Evolutionary conservation across 208 protist species (phyloP).

Genomic region (Naegleria lovaniensis): DNA sequence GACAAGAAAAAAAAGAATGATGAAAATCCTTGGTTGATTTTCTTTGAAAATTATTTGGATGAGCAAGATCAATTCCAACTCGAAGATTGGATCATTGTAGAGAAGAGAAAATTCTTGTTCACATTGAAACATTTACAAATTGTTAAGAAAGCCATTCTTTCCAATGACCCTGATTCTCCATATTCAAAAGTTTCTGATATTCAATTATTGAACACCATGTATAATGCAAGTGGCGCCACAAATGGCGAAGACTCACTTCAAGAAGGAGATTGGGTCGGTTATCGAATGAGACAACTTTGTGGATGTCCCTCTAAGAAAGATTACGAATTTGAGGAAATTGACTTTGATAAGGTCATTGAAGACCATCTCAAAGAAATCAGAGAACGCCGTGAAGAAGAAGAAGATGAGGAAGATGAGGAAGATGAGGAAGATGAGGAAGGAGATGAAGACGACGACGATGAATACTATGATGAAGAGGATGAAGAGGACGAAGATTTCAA

Average conservation of each 20-base stretch:
- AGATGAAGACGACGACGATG: neutral
- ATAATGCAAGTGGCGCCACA: neutral
- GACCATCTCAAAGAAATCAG: neutral
- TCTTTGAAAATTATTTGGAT: neutral
- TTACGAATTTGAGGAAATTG: neutral
- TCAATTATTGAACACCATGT: neutral
- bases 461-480: neutral
- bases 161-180: neutral
- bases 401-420: neutral
- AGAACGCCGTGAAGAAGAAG: neutral
- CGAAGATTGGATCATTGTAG: neutral
- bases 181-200: neutral
- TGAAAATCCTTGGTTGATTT: neutral
- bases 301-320: neutral
- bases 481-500: neutral
- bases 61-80: neutral
- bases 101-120: neutral
- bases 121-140: neutral
- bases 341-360: neutral
- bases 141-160: neutral
- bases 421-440: neutral
- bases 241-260: neutral
- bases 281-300: neutral
- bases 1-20: neutral
- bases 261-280: neutral